Conservation (phyloP, 805 yeast genomes). For the Myxozyma melibiosi region DNA sequence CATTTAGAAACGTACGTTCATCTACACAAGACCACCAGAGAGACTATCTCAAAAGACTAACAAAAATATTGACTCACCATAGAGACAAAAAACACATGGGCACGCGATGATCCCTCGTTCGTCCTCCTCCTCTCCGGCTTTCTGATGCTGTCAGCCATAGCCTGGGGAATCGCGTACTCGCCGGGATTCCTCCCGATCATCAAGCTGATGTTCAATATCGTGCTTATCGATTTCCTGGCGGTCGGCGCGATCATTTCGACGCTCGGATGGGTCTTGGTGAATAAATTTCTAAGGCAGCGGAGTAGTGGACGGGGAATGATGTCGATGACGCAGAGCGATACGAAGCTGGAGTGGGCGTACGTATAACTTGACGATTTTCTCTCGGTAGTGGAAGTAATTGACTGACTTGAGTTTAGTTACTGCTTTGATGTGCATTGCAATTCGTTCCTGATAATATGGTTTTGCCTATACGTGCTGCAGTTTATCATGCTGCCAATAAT, state of each 20-base stretch:
- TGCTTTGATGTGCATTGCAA: slow-evolving; percentile 95
- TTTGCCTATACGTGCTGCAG: slow-evolving; percentile 70
- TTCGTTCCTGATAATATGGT: slow-evolving; percentile 81
- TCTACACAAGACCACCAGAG: too few species aligned
- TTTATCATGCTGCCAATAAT: slow-evolving; percentile 73
- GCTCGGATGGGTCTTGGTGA: slow-evolving; percentile 69
- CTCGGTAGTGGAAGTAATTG: background rate
- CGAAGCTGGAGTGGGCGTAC: slow-evolving; percentile 78
- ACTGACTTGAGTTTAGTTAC: slow-evolving; percentile 38
- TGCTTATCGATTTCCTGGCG: slow-evolving; percentile 74
- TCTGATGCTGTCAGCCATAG: slow-evolving; percentile 72
- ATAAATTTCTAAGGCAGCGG: slow-evolving; percentile 60
- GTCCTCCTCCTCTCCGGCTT: slow-evolving; percentile 69
- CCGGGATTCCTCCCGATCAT: slow-evolving; percentile 63
- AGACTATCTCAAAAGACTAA: too few species aligned
- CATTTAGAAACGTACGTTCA: slow-evolving; percentile 34
- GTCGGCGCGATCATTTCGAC: slow-evolving; percentile 73
- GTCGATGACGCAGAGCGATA: slow-evolving; percentile 43
- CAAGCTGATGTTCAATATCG: slow-evolving; percentile 77
- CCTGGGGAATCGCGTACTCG: slow-evolving; percentile 86
- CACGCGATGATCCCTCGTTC: slow-evolving; percentile 91
- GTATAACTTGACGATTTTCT: slow-evolving; percentile 3
- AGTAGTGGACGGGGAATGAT: slow-evolving; percentile 38
- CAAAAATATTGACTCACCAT: too few species aligned
- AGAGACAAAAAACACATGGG: slow-evolving; percentile 77